Conservation (phyloP, 164 flowering plant genomes). For the Amborella trichopoda region DNA sequence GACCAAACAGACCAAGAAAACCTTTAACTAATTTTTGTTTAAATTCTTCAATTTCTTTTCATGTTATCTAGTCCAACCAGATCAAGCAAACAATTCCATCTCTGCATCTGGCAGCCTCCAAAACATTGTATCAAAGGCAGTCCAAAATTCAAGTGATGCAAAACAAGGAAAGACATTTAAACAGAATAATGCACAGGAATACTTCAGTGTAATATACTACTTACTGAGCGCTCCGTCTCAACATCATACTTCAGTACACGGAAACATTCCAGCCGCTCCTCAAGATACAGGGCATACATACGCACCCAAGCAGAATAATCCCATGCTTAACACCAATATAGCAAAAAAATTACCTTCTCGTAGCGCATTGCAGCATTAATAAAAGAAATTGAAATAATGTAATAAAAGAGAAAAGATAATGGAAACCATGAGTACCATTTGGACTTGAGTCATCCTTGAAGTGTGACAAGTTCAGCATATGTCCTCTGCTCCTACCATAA, state of each 20-base stretch:
- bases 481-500: constrained; percentile 22
- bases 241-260: constrained; percentile 41
- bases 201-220: no score
- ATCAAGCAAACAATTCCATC: no score
- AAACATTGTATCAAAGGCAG: background rate
- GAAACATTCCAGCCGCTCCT: constrained; percentile 46
- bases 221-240: constrained; percentile 28
- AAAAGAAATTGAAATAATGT: background rate
- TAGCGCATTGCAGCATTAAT: background rate
- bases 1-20: no score
- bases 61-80: no score
- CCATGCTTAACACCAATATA: constrained; percentile 33
- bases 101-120: no score
- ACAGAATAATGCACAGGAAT: background rate
- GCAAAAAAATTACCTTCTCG: no score
- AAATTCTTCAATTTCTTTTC: no score
- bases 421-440: constrained; percentile 24
- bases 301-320: constrained; percentile 59
- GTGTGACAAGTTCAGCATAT: constrained; percentile 34
- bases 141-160: background rate
- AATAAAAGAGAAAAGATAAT: background rate
- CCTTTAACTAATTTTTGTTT: no score
- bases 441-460: constrained; percentile 50
- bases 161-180: background rate
- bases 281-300: constrained; percentile 37